These are phyloP conservation scores for Teratosphaeria pseudoeucalypti DNA, from an alignment of 2,329 filamentous ascomycete genomes.

Conservation along the genomic window DNA sequence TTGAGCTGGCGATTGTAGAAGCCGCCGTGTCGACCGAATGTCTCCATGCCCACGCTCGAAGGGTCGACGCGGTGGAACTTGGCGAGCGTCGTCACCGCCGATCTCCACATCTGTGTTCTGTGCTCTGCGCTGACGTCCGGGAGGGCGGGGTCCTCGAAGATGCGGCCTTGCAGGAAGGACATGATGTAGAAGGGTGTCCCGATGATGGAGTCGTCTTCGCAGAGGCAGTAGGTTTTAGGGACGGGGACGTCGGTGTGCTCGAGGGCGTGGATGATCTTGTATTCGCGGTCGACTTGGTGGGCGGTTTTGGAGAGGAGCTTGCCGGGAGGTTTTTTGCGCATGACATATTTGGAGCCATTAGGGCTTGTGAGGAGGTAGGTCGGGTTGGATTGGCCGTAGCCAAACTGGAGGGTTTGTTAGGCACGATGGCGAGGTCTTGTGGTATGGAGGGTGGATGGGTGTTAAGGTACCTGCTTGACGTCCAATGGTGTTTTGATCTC, in stretches of 20 bases:
- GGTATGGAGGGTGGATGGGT: background rate
- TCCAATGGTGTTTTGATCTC: constrained; percentile 73
- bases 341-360: constrained; percentile 63
- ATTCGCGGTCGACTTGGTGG: constrained; percentile 93
- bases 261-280: constrained; percentile 78
- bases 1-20: constrained; percentile 82
- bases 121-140: constrained; percentile 60
- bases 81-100: constrained; percentile 72
- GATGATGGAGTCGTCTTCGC: constrained; percentile 68
- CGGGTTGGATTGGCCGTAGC: constrained; percentile 94
- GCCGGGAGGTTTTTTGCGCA: constrained; percentile 97
- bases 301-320: constrained; percentile 85
- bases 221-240: constrained; percentile 72
- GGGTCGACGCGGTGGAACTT: constrained; percentile 70
- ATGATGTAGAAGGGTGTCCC: constrained; percentile 96
- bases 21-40: constrained; percentile 61
- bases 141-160: constrained; percentile 80
- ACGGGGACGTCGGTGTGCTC: constrained; percentile 73
- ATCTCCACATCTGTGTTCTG: constrained; percentile 72
- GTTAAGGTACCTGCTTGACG: constrained; percentile 64
- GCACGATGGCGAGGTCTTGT: background rate
- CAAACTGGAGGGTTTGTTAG: constrained; percentile 54
- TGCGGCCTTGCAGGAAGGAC: constrained; percentile 87
- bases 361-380: constrained; percentile 81
- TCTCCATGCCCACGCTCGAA: constrained; percentile 54